Evolutionary conservation across 1,284 basidiomycete genomes (phyloP), one percentile per base, ranked within the genome.

Genomic region (Marasmius tenuissimus): DNA sequence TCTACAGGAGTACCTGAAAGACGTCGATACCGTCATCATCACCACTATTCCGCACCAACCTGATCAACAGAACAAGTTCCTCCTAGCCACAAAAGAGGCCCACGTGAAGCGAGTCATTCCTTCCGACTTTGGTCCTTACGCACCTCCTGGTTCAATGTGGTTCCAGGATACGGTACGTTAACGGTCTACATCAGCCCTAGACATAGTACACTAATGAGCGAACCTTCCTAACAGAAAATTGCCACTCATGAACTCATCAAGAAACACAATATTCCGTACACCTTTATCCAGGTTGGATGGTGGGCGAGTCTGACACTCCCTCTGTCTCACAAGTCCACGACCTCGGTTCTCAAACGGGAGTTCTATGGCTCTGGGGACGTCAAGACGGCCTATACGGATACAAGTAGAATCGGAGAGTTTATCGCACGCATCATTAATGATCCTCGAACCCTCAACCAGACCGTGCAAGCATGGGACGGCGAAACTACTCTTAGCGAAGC

Each of bases 381-480:
- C 56, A 48, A 50, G 16, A 45, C 45, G 18, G 34, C 52, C 10
- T 49, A 39, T 35, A 61, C 48, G 8, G 55, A 18, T 18, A 37
- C 37, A 12, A n/a, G 35, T n/a, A 22, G 48, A 18, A 10, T 60
- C 6, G 52, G 52, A 12, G 22, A 45, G 20, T 56, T 60, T 34
- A 42, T 60, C 5, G 39, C 18, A 20, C 18, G 51, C 5, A 60
- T 60, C 27, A 48, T 60, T 9, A 22, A 16, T 7, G 59, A 60
- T 60, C 52, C 53, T 7, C 56, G 59, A 35, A 60, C 59, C 12
- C 40, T 60, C 11, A 60, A 60, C 42, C 20, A 47, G 27, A 35
- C 37, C 5, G 59, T 60, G 12, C n/a, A 33, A 20, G 37, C 27
- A 11, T 60, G 47, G 18, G 59, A 56, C 16, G 59, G 53, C 14